These are phyloP conservation scores for Umbelopsis sp. DNA, from an alignment of 192 early-diverging fungal species.

Conservation along the genomic window DNA sequence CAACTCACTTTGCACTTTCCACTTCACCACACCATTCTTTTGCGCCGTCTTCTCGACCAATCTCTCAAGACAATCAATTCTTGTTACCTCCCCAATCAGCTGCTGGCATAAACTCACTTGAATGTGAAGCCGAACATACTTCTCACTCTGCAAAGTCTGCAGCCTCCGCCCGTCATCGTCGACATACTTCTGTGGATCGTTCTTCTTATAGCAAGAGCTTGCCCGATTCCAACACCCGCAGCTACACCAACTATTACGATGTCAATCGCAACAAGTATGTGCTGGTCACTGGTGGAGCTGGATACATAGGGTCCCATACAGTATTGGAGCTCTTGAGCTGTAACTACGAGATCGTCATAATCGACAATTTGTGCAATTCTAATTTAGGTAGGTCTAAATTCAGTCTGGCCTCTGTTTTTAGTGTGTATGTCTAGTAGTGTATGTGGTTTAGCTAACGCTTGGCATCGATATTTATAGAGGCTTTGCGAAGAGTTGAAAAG, in stretches of 20 bases:
- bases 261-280: conserved; percentile 27
- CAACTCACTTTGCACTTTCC: neutral
- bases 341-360: conserved; percentile 83
- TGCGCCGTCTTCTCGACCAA: conserved; percentile 1
- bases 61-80: neutral
- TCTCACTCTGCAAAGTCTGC: neutral
- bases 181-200: conserved; percentile 12
- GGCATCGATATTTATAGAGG: conserved; percentile 48
- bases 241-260: conserved; percentile 8
- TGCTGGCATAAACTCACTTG: neutral
- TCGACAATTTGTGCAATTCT: conserved; percentile 91
- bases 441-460: neutral
- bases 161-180: neutral
- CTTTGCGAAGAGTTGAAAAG: conserved; percentile 62
- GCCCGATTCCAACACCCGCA: neutral
- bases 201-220: conserved; percentile 1
- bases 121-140: neutral
- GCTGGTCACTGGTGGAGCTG: conserved; percentile 76
- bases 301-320: conserved; percentile 96
- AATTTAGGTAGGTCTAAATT: conserved; percentile 27
- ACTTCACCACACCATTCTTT: neutral
- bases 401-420: neutral
- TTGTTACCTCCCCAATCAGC: neutral
- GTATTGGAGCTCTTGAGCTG: conserved; percentile 77
- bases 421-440: neutral